phyloP scores from a whole-genome alignment of 768 basidiomycete genomes.

The Auricularia sp. region DNA sequence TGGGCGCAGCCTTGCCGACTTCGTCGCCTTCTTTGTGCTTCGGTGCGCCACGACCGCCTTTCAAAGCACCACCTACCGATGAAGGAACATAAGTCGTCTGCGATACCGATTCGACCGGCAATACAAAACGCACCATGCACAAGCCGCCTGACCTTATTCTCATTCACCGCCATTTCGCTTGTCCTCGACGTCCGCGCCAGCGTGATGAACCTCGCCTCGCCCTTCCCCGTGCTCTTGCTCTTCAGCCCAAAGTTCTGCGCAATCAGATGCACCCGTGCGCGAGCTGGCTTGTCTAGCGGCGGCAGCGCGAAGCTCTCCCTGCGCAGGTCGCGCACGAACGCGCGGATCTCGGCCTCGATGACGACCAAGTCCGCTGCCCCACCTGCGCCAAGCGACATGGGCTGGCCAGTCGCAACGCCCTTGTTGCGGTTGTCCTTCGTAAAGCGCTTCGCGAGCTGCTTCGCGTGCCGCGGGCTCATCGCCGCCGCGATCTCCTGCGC shows the following conservation, averaged over 20 bases:
- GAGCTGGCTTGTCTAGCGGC: slow-evolving; percentile 61
- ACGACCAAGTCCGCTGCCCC: slow-evolving; percentile 53
- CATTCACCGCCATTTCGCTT: slow-evolving; percentile 39
- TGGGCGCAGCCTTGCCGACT: slow-evolving; percentile 81
- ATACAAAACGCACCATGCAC: slow-evolving; percentile 15
- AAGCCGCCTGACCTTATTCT: slow-evolving; percentile 44
- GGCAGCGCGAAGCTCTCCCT: slow-evolving; percentile 55
- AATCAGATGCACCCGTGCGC: slow-evolving; percentile 70
- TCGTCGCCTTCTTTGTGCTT: slow-evolving; percentile 73
- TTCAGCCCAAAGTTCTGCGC: slow-evolving; percentile 70
- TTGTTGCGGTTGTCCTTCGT: slow-evolving; percentile 25
- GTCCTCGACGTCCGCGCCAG: slow-evolving; percentile 57
- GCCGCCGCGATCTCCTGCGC: slow-evolving; percentile 54
- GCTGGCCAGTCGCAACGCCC: slow-evolving; percentile 24
- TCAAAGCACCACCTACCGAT: slow-evolving; percentile 24
- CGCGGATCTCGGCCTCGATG: slow-evolving; percentile 59
- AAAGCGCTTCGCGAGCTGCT: slow-evolving; percentile 50
- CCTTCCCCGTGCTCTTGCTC: slow-evolving; percentile 62
- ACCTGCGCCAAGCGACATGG: neutral
- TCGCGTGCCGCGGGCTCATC: slow-evolving; percentile 41
- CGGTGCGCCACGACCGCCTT: slow-evolving; percentile 27
- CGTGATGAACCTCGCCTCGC: slow-evolving; percentile 62
- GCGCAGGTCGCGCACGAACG: slow-evolving; percentile 51
- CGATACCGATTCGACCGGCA: slow-evolving; percentile 26
- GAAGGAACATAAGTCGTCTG: neutral